Evolutionary conservation across 805 yeast genomes (phyloP).

Genomic region (Lachancea mirantina): DNA sequence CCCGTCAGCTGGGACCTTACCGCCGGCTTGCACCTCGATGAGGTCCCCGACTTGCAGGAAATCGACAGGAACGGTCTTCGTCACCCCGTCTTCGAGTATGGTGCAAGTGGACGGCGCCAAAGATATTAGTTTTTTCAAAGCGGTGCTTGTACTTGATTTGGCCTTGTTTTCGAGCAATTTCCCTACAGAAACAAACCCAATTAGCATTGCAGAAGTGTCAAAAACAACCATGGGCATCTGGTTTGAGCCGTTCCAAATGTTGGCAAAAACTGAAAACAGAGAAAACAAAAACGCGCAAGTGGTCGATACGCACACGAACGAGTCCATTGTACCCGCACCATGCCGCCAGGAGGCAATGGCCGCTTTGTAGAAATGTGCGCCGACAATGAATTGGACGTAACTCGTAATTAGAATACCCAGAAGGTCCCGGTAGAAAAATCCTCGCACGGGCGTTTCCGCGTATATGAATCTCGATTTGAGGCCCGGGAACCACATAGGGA

Average conservation of each 20-base stretch:
- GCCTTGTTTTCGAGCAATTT: conserved; percentile 89
- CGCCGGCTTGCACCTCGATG: conserved; percentile 76
- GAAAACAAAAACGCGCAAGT: conserved; percentile 73
- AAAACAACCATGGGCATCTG: conserved; percentile 65
- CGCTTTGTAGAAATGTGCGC: conserved; percentile 56
- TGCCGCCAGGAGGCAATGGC: conserved; percentile 60
- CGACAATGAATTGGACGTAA: conserved; percentile 56
- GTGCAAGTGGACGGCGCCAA: conserved; percentile 73
- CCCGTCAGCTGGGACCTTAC: conserved; percentile 90
- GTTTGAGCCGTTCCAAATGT: conserved; percentile 30
- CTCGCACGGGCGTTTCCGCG: conserved; percentile 15
- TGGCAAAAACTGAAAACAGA: conserved; percentile 47
- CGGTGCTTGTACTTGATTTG: conserved; percentile 87
- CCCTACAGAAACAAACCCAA: conserved; percentile 79
- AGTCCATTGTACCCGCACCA: conserved; percentile 84
- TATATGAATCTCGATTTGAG: conserved; percentile 31
- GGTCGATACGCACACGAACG: conserved; percentile 77
- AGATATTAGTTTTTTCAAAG: conserved; percentile 72
- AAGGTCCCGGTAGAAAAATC: conserved; percentile 33
- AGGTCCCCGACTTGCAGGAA: conserved; percentile 71
- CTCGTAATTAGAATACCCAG: conserved; percentile 64
- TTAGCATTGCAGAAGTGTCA: conserved; percentile 81
- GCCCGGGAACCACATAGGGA: conserved; percentile 35
- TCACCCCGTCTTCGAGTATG: conserved; percentile 41
- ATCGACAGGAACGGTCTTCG: conserved; percentile 54